phyloP scores from a whole-genome alignment of 1,139 yeast genomes.

The Suhomyces bolitotheri region DNA sequence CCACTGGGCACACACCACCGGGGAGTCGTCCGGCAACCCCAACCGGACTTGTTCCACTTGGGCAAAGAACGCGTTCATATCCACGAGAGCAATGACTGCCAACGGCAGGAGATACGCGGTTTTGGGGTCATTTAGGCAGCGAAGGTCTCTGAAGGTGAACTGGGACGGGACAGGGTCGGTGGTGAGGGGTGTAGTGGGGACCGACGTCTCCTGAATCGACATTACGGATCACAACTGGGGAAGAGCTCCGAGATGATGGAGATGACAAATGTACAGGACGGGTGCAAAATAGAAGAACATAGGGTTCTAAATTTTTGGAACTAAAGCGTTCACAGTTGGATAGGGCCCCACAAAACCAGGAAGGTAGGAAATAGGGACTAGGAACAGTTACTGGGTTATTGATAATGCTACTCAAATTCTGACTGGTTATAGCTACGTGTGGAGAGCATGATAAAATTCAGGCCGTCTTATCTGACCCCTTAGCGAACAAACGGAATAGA shows the following conservation, averaged over 20 bases:
- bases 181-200: not conserved
- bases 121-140: slow-evolving; percentile 45
- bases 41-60: slow-evolving; percentile 86
- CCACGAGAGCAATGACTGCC: slow-evolving; percentile 83
- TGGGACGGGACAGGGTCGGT: slow-evolving; percentile 5
- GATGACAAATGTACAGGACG: too few species aligned
- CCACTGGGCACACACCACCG: slow-evolving; percentile 97
- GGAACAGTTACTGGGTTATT: too few species aligned
- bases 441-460: too few species aligned
- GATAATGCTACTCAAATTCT: too few species aligned
- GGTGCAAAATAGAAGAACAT: too few species aligned
- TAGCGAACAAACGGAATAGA: too few species aligned
- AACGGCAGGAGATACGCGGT: slow-evolving; percentile 63
- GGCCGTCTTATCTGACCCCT: too few species aligned
- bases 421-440: too few species aligned
- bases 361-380: not conserved
- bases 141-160: slow-evolving; percentile 46
- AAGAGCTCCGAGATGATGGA: too few species aligned
- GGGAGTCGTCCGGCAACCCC: slow-evolving; percentile 63
- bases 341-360: not conserved
- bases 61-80: slow-evolving; percentile 92
- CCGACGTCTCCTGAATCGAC: slow-evolving; percentile 1
- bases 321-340: too few species aligned
- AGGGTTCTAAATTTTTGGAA: too few species aligned
- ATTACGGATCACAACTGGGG: slow-evolving; percentile 1